phyloP scores from a whole-genome alignment of 257 asterid species.

The Fraxinus pennsylvanica region DNA sequence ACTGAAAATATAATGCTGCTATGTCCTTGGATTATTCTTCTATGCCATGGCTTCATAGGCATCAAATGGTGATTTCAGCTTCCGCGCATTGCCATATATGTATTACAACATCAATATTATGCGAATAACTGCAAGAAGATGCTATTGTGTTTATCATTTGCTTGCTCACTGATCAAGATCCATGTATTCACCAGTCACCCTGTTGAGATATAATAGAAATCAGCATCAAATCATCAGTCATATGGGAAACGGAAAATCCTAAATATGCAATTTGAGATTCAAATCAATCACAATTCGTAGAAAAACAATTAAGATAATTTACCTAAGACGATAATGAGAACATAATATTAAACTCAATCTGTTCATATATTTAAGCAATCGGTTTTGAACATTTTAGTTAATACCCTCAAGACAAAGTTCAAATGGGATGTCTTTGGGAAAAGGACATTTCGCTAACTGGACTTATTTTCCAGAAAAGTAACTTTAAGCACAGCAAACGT shows the following conservation, averaged over 20 bases:
- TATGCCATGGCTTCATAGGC: background rate
- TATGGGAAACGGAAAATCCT: background rate
- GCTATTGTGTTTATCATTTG: background rate
- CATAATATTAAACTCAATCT: background rate
- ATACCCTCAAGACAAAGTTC: background rate
- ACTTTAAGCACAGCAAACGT: background rate
- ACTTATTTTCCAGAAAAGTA: background rate
- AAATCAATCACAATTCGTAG: background rate
- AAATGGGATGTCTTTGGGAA: background rate
- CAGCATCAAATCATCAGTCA: background rate
- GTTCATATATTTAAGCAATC: background rate
- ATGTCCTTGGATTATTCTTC: background rate
- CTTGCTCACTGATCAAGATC: slow-evolving; percentile 44
- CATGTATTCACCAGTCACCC: slow-evolving; percentile 76
- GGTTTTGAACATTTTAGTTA: background rate
- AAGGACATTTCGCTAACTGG: background rate
- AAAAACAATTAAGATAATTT: background rate
- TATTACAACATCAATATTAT: background rate
- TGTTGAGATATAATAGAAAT: slow-evolving; percentile 25
- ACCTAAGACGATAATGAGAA: background rate
- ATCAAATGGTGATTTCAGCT: background rate
- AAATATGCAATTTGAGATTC: background rate
- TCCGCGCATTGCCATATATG: background rate
- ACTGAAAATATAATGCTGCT: background rate
- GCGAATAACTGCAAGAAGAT: background rate